Evolutionary conservation across 2,329 filamentous ascomycete genomes (phyloP).

Genomic region (Dactylellina haptotyla): DNA sequence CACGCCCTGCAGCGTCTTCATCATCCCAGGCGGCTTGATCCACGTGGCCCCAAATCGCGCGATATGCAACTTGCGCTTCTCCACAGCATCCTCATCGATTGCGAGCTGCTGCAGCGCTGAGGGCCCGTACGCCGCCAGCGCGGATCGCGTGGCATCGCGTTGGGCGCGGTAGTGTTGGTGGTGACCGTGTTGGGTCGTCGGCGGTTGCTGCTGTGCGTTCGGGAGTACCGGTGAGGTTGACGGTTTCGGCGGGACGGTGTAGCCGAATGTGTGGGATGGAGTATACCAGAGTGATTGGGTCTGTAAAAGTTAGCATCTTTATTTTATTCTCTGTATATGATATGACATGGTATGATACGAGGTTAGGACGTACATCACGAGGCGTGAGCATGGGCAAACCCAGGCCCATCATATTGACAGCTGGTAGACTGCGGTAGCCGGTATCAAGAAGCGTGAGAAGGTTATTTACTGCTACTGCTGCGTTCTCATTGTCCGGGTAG

Average conservation of each 20-base stretch:
- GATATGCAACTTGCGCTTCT: slow-evolving; percentile 81
- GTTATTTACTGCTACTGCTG: too few species aligned
- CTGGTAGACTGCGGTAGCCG: background rate
- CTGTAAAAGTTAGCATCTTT: slow-evolving; percentile 62
- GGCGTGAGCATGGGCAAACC: slow-evolving; percentile 66
- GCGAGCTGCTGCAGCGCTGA: slow-evolving; percentile 60
- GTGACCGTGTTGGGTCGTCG: slow-evolving; percentile 52
- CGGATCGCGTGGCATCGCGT: slow-evolving; percentile 56
- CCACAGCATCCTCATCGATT: slow-evolving; percentile 78
- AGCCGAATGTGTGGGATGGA: slow-evolving; percentile 67
- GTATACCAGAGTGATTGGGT: slow-evolving; percentile 79
- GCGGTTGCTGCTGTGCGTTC: slow-evolving; percentile 58
- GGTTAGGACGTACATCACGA: slow-evolving; percentile 70
- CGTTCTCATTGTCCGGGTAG: too few species aligned
- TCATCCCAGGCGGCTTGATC: slow-evolving; percentile 87
- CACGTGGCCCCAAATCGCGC: slow-evolving; percentile 87
- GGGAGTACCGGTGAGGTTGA: slow-evolving; percentile 53
- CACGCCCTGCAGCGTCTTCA: slow-evolving; percentile 89
- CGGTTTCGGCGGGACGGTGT: slow-evolving; percentile 60
- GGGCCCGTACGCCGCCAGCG: slow-evolving; percentile 57
- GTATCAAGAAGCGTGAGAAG: too few species aligned
- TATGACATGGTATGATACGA: slow-evolving; percentile 17
- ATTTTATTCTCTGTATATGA: slow-evolving; percentile 55
- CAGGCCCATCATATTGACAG: slow-evolving; percentile 41
- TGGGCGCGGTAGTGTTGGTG: slow-evolving; percentile 54